A percentile compares a stretch with the other conserved stretches of the same genome.
phyloP scores from a whole-genome alignment of 352 stramenopile genomes.

The Pythium monospermum region DNA sequence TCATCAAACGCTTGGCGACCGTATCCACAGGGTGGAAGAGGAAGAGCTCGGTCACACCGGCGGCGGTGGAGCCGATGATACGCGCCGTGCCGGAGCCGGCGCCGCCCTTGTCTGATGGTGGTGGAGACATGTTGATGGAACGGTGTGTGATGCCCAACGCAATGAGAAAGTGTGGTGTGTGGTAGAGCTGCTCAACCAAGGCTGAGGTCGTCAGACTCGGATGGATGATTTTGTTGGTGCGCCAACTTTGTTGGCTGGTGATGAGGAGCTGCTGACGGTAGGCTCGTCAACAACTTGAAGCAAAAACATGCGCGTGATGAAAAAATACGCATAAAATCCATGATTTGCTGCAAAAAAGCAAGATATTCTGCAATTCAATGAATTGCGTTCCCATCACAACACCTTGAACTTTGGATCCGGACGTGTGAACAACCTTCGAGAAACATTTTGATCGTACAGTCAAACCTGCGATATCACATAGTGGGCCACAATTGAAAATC shows the following conservation, averaged over 20 bases:
- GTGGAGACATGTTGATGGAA: constrained; percentile 40
- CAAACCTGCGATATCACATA: no score
- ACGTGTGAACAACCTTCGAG: neutral
- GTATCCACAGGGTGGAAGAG: constrained; percentile 96
- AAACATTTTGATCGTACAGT: neutral
- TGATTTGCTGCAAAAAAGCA: no score
- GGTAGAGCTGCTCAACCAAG: neutral
- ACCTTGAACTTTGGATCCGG: neutral
- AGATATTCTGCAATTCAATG: no score
- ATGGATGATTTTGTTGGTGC: neutral
- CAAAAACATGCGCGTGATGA: constrained; percentile 5
- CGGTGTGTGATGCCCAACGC: no score
- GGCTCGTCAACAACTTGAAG: constrained; percentile 21
- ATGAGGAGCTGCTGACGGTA: constrained; percentile 9
- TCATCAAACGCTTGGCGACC: constrained; percentile 94
- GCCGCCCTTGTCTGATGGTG: constrained; percentile 35
- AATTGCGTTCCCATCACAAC: constrained; percentile 14
- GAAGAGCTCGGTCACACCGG: constrained; percentile 91
- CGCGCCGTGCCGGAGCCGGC: constrained; percentile 59
- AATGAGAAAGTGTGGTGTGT: neutral
- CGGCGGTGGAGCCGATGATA: constrained; percentile 88
- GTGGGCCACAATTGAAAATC: no score
- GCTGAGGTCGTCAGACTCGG: neutral
- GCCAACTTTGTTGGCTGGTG: constrained; percentile 1
- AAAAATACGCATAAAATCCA: constrained; percentile 9